Percentiles rank a stretch among this genome's conserved stretches.
Conservation (phyloP, 2,329 filamentous ascomycete genomes). For the Microdochium bolleyi region DNA sequence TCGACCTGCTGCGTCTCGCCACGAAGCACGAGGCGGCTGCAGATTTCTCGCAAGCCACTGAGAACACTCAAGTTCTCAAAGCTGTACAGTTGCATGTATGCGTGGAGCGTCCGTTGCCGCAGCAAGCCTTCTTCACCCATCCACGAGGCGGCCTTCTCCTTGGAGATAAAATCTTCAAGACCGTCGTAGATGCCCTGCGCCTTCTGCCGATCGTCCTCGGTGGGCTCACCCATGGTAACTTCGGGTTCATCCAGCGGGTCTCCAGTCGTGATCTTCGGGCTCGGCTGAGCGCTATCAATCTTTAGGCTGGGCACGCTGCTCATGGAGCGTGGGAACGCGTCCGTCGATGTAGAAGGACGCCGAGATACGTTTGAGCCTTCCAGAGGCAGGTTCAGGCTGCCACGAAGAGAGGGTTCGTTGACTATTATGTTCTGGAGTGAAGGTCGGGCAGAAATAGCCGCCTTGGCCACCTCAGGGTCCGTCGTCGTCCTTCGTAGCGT, state of each 20-base stretch:
- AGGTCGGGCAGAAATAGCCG: neutral
- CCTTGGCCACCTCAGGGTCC: neutral
- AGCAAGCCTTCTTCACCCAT: constrained; percentile 68
- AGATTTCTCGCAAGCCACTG: constrained; percentile 69
- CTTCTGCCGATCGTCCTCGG: constrained; percentile 65
- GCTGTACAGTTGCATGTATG: constrained; percentile 91
- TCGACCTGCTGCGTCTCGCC: constrained; percentile 97
- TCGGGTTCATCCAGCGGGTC: constrained; percentile 50
- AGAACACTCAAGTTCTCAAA: constrained; percentile 78
- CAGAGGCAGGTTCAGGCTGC: constrained; percentile 23
- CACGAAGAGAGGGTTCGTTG: neutral
- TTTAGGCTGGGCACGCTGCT: constrained; percentile 39
- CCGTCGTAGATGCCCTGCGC: constrained; percentile 81
- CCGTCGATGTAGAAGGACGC: constrained; percentile 29
- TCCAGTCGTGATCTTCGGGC: constrained; percentile 20
- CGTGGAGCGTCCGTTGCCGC: constrained; percentile 51
- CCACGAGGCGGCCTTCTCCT: constrained; percentile 77
- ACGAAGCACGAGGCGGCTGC: constrained; percentile 71
- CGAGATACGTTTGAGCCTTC: constrained; percentile 25
- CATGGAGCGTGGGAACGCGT: constrained; percentile 36
- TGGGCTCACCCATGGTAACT: constrained; percentile 48
- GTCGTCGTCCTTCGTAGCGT: neutral
- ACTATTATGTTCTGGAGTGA: neutral
- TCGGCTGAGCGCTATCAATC: constrained; percentile 34
- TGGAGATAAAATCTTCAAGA: constrained; percentile 71